phyloP scores from a whole-genome alignment of 1,284 basidiomycete genomes.

The Leccinum fallax region DNA sequence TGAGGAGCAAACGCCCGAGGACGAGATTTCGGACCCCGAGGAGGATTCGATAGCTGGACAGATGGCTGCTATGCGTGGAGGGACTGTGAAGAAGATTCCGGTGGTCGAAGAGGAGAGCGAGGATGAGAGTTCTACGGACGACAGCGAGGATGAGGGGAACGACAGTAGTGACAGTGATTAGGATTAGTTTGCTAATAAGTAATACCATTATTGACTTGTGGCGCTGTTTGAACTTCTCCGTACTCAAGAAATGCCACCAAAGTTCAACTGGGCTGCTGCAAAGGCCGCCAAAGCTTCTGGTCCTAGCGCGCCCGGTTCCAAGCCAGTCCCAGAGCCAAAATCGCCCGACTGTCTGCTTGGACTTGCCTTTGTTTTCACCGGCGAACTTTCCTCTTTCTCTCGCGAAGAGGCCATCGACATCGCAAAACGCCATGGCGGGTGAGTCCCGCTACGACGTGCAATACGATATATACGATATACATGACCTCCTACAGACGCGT shows the following conservation, averaged over 20 bases:
- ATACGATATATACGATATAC: not conserved
- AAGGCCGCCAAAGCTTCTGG: conserved; percentile 70
- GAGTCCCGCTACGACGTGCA: conserved; percentile 27
- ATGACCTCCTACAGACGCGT: conserved; percentile 62
- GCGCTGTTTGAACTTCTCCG: not conserved
- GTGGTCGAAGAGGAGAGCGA: conserved; percentile 46
- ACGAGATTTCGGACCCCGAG: conserved; percentile 95
- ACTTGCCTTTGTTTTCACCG: conserved; percentile 94
- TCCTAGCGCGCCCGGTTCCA: conserved; percentile 78
- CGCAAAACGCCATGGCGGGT: conserved; percentile 94
- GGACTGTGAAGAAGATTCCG: conserved; percentile 70
- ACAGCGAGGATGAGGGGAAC: conserved; percentile 12
- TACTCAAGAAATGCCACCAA: conserved; percentile 3
- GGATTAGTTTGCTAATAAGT: not conserved
- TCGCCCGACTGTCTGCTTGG: conserved; percentile 82
- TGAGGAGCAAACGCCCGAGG: conserved; percentile 70
- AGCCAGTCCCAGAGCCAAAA: conserved; percentile 77
- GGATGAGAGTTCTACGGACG: conserved; percentile 42
- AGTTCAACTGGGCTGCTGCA: conserved; percentile 62
- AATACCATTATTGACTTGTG: not conserved
- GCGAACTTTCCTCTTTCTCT: conserved; percentile 85
- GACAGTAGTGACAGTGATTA: conserved; percentile 36
- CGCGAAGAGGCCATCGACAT: conserved; percentile 88
- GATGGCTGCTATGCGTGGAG: conserved; percentile 97
- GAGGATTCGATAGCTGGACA: conserved; percentile 96